A percentile compares a stretch with the other conserved stretches of the same genome.
Evolutionary conservation across 2,329 filamentous ascomycete species (phyloP).

Genomic region (Aspergillus melleus): DNA sequence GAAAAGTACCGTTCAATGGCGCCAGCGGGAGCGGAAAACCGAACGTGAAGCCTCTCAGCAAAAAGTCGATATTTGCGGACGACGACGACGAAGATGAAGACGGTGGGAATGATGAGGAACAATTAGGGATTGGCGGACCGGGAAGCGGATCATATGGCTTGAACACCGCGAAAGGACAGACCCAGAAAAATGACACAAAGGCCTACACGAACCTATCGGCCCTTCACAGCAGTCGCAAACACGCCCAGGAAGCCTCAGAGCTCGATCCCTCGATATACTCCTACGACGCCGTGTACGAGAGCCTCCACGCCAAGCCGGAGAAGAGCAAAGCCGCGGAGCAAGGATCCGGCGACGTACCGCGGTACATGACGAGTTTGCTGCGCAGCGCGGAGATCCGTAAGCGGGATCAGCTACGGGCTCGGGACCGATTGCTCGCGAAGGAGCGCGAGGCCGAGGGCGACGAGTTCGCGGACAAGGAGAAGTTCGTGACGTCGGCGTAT

Average conservation of each 20-base stretch:
- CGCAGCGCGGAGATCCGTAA: constrained; percentile 62
- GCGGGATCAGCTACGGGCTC: constrained; percentile 62
- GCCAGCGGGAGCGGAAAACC: constrained; percentile 21
- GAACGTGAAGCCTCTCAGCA: constrained; percentile 33
- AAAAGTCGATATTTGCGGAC: constrained; percentile 39
- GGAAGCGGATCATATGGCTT: constrained; percentile 17
- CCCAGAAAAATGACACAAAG: constrained; percentile 8
- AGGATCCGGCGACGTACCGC: constrained; percentile 43
- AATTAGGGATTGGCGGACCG: constrained; percentile 18
- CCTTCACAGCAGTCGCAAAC: constrained; percentile 46
- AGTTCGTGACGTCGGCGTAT: constrained; percentile 66
- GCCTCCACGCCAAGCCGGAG: constrained; percentile 42
- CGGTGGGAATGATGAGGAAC: constrained; percentile 7
- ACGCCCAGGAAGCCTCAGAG: constrained; percentile 44
- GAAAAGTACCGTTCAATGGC: constrained; percentile 33
- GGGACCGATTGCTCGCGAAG: constrained; percentile 60
- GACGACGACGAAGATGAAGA: constrained; percentile 35
- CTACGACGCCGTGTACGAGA: constrained; percentile 52
- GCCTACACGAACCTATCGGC: constrained; percentile 49
- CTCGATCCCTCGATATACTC: constrained; percentile 51
- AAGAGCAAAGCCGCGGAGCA: constrained; percentile 21
- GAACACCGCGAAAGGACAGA: constrained; percentile 19
- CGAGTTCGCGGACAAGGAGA: constrained; percentile 66
- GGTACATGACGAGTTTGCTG: constrained; percentile 62
- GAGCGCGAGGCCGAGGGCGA: constrained; percentile 67